phyloP scores from a whole-genome alignment of 805 yeast genomes.

The Jamesozyma hellenica region DNA sequence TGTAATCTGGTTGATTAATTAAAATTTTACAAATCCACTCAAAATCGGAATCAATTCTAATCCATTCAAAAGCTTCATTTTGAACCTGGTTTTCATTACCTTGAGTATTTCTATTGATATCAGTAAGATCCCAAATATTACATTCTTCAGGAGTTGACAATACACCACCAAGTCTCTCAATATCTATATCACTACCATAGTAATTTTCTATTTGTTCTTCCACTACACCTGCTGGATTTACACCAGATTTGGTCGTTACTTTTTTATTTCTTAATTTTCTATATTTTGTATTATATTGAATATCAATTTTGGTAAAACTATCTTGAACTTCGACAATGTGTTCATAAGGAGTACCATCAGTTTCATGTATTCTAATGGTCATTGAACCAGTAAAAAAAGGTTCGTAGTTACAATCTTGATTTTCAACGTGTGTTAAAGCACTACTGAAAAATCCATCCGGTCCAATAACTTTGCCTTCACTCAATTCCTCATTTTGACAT shows the following conservation, averaged over 20 bases:
- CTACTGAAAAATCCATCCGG: constrained; percentile 22
- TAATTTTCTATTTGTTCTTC: constrained; percentile 1
- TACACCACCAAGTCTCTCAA: constrained; percentile 56
- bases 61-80: constrained; percentile 93
- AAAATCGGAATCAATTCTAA: constrained; percentile 92
- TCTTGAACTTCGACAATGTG: constrained; percentile 91
- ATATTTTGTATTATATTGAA: constrained; percentile 90
- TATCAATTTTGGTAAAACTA: constrained; percentile 73
- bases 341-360: constrained; percentile 97
- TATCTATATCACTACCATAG: constrained; percentile 5
- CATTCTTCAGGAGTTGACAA: constrained; percentile 52
- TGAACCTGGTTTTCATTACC: constrained; percentile 25
- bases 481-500: constrained; percentile 59
- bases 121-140: constrained; percentile 61
- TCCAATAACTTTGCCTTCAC: constrained; percentile 18
- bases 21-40: constrained; percentile 87
- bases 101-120: constrained; percentile 46
- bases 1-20: constrained; percentile 84
- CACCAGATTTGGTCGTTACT: constrained; percentile 14
- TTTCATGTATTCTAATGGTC: constrained; percentile 94
- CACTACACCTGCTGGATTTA: neutral
- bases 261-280: constrained; percentile 64
- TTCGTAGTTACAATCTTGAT: constrained; percentile 14
- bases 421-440: constrained; percentile 18
- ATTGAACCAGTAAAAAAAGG: constrained; percentile 79